These are phyloP conservation scores for Coemansia guatemalensis DNA, from an alignment of 192 early-diverging fungal genomes.

Conservation along the genomic window DNA sequence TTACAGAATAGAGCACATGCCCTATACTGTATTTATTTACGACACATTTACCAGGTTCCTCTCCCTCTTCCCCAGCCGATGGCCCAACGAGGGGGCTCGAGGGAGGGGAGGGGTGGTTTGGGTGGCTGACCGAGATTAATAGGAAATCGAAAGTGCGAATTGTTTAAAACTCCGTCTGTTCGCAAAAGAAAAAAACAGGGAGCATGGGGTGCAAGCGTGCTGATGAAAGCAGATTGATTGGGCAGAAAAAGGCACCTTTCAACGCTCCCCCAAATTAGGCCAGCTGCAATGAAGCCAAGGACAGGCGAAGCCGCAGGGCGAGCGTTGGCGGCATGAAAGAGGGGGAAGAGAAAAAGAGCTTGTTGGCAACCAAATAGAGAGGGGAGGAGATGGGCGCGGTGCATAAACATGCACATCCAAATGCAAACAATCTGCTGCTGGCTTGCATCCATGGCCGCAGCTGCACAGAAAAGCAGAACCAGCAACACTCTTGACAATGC, in stretches of 20 bases:
- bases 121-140: constrained; percentile 2
- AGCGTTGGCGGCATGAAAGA: constrained; percentile 6
- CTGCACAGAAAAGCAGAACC: neutral
- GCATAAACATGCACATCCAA: constrained; percentile 1
- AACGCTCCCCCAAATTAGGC: neutral
- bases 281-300: neutral
- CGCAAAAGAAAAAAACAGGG: constrained; percentile 7
- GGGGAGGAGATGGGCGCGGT: neutral
- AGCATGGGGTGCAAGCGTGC: neutral
- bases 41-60: neutral
- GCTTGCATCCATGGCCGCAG: neutral
- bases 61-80: too few species aligned
- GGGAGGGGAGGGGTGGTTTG: neutral
- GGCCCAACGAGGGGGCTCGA: neutral
- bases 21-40: neutral
- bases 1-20: constrained; percentile 9
- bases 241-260: neutral
- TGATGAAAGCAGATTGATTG: constrained; percentile 9
- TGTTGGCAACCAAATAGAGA: neutral
- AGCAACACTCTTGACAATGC: neutral
- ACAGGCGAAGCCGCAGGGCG: constrained; percentile 1
- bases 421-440: neutral
- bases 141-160: constrained; percentile 13
- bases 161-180: constrained; percentile 20
- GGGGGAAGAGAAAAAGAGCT: neutral